Evolutionary conservation across 202 grass and related monocot species (phyloP).

Genomic region (Eragrostis tef): DNA sequence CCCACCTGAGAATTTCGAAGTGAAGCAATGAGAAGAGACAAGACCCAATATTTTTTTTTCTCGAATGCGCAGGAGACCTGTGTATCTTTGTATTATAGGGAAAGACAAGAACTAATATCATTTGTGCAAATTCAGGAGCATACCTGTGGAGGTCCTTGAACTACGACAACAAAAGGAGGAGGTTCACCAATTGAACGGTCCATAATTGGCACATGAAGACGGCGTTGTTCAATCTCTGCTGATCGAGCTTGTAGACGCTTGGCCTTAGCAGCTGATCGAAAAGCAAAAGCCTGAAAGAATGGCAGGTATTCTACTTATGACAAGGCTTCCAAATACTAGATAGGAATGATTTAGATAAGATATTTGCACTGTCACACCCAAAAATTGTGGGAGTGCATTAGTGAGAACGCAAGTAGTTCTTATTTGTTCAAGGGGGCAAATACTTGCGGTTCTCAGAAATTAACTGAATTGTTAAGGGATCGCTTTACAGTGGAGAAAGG

Average conservation of each 20-base stretch:
- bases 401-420: too few species aligned
- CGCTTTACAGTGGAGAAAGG: neutral
- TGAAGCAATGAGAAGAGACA: constrained; percentile 37
- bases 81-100: too few species aligned
- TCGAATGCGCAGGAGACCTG: too few species aligned
- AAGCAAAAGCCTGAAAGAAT: constrained; percentile 83
- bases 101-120: constrained; percentile 16
- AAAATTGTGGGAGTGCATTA: too few species aligned
- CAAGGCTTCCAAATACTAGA: constrained; percentile 25
- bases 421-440: too few species aligned
- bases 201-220: constrained; percentile 83
- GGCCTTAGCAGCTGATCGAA: constrained; percentile 82
- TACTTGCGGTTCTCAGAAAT: neutral
- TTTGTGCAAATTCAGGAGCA: constrained; percentile 17
- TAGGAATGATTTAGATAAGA: neutral
- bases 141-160: constrained; percentile 92
- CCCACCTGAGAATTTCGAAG: constrained; percentile 67
- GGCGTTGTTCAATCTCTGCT: constrained; percentile 81
- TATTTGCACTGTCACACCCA: neutral
- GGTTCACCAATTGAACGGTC: constrained; percentile 82
- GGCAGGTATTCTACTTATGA: constrained; percentile 32
- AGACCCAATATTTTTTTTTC: too few species aligned
- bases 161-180: constrained; percentile 90
- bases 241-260: constrained; percentile 79
- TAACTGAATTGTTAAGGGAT: neutral